Evolutionary conservation across 2,329 filamentous ascomycete genomes (phyloP), one percentile per base, ranked within the genome.

Genomic region (Phaeophleospora eucalypticola): DNA sequence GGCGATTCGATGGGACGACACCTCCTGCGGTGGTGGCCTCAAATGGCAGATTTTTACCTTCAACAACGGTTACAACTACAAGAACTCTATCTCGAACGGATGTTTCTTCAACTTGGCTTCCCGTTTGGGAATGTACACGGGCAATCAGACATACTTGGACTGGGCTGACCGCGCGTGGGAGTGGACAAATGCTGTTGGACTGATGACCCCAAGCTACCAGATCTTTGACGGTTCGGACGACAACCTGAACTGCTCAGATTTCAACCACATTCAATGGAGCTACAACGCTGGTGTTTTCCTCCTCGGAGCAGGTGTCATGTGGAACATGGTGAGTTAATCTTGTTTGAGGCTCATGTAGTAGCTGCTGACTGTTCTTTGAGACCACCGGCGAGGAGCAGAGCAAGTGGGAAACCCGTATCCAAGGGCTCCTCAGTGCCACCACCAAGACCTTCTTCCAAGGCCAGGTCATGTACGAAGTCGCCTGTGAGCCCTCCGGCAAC

Each of bases 111-210:
- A 77, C 51, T 58, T 78, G 10, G 72, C 69, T 4, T 68, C 75
- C 8, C 59, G 68, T 18, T 57, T 71, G n/a, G 68, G 58, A 3
- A 59, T 61, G 21, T 71, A 71, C 50, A 71, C 69, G 8, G 58
- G 61, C n/a, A 71, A 68, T 45, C n/a, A 52, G 46, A 82, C 77
- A 0, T 86, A 86, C 57, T 52, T 72, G 70, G 77, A 87, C 58
- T 86, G 83, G 82, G 78, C 78, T 1, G 66, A 69, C 42, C 58
- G 52, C 40, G 58, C 57, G 45, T 69, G 59, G 58, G 58, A 67
- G 44, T 69, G 67, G 67, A 54, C 55, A 4, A 48, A 43, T 6
- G 64, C 67, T 1, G 66, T 82, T 6, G 77, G 79, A 12, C 71
- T 88, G 76, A 76, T 87, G 52, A 57, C 49, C 32, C 36, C 50